phyloP scores from a whole-genome alignment of 2,329 filamentous ascomycete genomes.

The Alternaria triticimaculans region DNA sequence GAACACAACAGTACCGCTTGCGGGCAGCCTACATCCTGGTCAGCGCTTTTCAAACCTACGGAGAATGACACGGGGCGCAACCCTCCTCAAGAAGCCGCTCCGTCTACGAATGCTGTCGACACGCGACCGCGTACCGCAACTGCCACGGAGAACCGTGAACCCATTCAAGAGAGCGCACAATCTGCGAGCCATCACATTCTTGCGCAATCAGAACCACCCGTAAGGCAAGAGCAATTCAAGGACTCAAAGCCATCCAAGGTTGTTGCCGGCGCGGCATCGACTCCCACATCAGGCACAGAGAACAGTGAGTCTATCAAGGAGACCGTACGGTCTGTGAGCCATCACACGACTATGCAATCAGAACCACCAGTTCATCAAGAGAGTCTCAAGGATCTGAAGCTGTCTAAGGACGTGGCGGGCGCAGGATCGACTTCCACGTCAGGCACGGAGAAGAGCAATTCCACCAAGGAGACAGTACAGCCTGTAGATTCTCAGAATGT shows the following conservation, averaged over 20 bases:
- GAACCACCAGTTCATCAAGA: background rate
- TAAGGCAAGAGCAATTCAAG: background rate
- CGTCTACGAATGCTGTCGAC: background rate
- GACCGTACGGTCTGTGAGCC: background rate
- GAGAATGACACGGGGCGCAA: background rate
- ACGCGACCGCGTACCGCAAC: background rate
- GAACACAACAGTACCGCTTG: background rate
- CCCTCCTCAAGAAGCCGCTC: background rate
- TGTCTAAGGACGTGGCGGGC: background rate
- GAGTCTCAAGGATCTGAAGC: background rate
- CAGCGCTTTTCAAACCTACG: background rate
- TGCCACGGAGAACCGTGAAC: background rate
- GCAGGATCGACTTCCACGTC: background rate
- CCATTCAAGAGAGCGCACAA: background rate
- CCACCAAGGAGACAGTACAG: background rate
- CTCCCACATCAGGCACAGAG: background rate
- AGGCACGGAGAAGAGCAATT: background rate
- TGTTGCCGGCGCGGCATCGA: background rate
- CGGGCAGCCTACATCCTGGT: background rate
- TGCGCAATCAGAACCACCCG: background rate
- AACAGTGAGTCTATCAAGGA: background rate
- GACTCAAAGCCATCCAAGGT: background rate
- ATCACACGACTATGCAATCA: background rate
- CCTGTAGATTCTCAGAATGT: background rate
- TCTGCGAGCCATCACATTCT: too few species aligned